Conservation (phyloP, 1,284 basidiomycete genomes). For the Rhodotorula sp. region DNA sequence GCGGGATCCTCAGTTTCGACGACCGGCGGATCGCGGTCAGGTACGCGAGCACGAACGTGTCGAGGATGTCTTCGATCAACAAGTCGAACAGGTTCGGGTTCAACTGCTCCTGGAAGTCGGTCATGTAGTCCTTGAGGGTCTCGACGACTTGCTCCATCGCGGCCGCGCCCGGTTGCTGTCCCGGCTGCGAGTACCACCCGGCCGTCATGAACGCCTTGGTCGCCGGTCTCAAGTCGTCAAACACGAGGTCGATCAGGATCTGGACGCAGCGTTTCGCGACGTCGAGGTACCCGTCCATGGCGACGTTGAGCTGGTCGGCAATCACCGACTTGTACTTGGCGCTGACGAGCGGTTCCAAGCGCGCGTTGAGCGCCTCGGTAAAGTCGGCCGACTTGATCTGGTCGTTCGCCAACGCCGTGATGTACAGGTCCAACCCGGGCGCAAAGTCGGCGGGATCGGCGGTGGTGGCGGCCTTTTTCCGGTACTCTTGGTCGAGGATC, state of each 20-base stretch:
- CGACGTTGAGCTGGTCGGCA: slow-evolving; percentile 83
- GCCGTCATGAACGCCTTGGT: slow-evolving; percentile 79
- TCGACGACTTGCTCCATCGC: slow-evolving; percentile 81
- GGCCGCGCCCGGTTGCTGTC: slow-evolving; percentile 54
- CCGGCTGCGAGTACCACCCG: slow-evolving; percentile 65
- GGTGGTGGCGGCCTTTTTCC: slow-evolving; percentile 72
- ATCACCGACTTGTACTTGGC: slow-evolving; percentile 86
- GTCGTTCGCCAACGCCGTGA: slow-evolving; percentile 97
- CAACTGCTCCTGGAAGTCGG: slow-evolving; percentile 86
- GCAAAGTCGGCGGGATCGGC: slow-evolving; percentile 67
- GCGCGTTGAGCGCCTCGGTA: slow-evolving; percentile 77
- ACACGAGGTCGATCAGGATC: slow-evolving; percentile 88
- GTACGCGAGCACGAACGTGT: slow-evolving; percentile 86
- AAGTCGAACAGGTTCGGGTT: slow-evolving; percentile 90
- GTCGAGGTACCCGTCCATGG: slow-evolving; percentile 97
- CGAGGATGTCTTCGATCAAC: slow-evolving; percentile 87
- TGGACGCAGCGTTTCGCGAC: slow-evolving; percentile 96
- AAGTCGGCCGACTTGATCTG: slow-evolving; percentile 96
- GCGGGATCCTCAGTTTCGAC: slow-evolving; percentile 83
- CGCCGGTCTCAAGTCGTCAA: slow-evolving; percentile 89
- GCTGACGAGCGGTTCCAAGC: slow-evolving; percentile 87
- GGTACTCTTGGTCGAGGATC: slow-evolving; percentile 79
- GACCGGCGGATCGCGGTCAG: slow-evolving; percentile 82
- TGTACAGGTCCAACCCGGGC: slow-evolving; percentile 90
- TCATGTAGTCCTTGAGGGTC: slow-evolving; percentile 94